phyloP scores from a whole-genome alignment of 139 green algal genomes.

The Micractinium sp. region DNA sequence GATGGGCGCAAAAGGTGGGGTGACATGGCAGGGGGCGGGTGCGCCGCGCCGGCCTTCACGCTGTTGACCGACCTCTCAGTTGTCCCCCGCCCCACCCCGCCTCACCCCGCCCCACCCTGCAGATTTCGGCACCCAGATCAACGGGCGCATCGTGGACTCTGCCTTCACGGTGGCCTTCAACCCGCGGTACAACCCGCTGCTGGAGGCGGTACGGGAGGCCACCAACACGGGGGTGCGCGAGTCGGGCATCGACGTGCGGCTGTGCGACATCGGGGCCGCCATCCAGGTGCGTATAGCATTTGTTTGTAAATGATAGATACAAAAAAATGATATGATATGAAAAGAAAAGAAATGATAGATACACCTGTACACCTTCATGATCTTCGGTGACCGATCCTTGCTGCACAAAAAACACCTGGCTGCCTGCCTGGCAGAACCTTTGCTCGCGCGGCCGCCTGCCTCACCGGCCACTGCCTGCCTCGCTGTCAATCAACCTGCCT shows the following conservation, averaged over 20 bases:
- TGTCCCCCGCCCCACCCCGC: no score
- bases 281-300: conserved; percentile 85
- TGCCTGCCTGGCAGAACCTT: no score
- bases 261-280: conserved; percentile 95
- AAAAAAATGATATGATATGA: no score
- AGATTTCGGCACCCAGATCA: conserved; percentile 93
- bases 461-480: no score
- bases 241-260: conserved; percentile 94
- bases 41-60: background rate
- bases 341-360: no score
- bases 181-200: conserved; percentile 89
- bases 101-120: background rate
- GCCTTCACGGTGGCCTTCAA: conserved; percentile 98
- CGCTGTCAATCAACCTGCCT: no score
- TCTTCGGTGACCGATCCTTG: no score
- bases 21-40: background rate
- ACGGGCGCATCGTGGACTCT: conserved; percentile 95
- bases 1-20: no score
- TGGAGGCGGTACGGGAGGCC: conserved; percentile 90
- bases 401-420: no score
- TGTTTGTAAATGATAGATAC: no score
- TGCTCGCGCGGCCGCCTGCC: no score
- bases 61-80: background rate
- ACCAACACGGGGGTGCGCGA: conserved; percentile 91
- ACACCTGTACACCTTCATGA: no score